Base-by-base conservation (phyloP, 148 eudicot genomes). In the Nyssa sinensis region DNA sequence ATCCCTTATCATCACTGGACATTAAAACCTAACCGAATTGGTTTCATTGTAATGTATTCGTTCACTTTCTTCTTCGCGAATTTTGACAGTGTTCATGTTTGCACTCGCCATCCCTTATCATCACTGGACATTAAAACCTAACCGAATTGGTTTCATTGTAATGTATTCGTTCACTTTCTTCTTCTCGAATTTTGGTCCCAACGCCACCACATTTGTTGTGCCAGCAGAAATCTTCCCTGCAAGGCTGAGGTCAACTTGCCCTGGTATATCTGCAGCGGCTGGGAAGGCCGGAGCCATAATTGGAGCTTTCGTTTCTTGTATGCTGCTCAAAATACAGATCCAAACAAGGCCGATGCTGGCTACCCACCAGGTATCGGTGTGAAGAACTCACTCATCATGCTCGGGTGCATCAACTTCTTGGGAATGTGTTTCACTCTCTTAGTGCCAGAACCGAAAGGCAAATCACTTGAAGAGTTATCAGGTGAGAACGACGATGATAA, bases 151-250 rank as follows among this genome's bases (percentile, higher is more conserved):
- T 7, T 89, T 89, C 41, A 68, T 89, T 3, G 66, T 87, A 2
- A 83, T 87, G 77, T 89, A 89, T 53, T 82, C 84, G 0, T 66
- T 89, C 4, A 89, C 90, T 1, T 88, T 88, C 73, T 88, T 88
- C 79, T 89, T 89, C n/a, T 80, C 88, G 1, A 89, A 89, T 47
- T 89, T 89, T 65, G 93, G 90, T 61, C 93, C 93, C 1, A 89
- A 89, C 39, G 85, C 90, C 3, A 89, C 93, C 7, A 86, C 93
- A 3, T 88, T 88, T 31, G 86, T 88, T 1, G 89, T 88, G 24
- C 92, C 89, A 0, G 92, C 92, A 0, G 90, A 88, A 81, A 84
- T 88, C 53, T 88, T 88, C 71, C 90, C 88, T 0, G 88, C 93
- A 1, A 68, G 93, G 64, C 44, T 86, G 17, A 81, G 93, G 66